Evolutionary conservation across 2,329 filamentous ascomycete genomes (phyloP), one percentile per base, ranked within the genome.

Genomic region (Fusarium buxicola): DNA sequence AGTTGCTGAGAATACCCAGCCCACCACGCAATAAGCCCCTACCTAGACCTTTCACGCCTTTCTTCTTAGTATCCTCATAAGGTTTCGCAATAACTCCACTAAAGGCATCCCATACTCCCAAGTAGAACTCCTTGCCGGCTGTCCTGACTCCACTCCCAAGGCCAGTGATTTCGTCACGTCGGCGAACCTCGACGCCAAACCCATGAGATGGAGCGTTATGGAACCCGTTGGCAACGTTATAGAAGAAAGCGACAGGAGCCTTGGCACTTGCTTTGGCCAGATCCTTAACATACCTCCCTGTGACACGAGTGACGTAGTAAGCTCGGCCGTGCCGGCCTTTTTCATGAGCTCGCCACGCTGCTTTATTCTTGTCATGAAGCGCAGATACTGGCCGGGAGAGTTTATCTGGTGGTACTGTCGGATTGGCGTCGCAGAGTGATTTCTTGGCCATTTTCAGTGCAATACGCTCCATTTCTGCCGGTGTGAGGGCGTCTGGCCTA

Each of bases 191-290:
- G 4, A 56, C 41, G 12, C 86, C 88, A 10, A 90, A 68, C 7
- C 71, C 91, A 4, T 92, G 78, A 44, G 86, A 88, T 0, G 90
- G 89, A 2, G 85, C 87, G 65, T 92, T 92, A 71, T 91, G 90
- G 63, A 92, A 91, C 0, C 90, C 90, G 71, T 88, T 88, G 2
- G 89, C 86, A 31, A 92, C 75, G 25, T 87, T 88, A 49, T 92
- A 76, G 9, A 88, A 87, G 50, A 92, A 85, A 55, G 90, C 86
- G 71, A 91, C 85, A 0, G 90, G 90, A 0, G 87, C 84, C 59
- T 86, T 87, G 44, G 91, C 76, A 0, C 86, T 80, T 18, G 87
- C 85, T 32, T 83, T 84, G 8, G 88, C 81, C 15, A 91, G 84
- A 11, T 85, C 81, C n/a, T 81, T 79, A 10, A 86, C 79, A 3